Base-by-base conservation (phyloP, 148 eudicot genomes). In the Arbutus unedo region DNA sequence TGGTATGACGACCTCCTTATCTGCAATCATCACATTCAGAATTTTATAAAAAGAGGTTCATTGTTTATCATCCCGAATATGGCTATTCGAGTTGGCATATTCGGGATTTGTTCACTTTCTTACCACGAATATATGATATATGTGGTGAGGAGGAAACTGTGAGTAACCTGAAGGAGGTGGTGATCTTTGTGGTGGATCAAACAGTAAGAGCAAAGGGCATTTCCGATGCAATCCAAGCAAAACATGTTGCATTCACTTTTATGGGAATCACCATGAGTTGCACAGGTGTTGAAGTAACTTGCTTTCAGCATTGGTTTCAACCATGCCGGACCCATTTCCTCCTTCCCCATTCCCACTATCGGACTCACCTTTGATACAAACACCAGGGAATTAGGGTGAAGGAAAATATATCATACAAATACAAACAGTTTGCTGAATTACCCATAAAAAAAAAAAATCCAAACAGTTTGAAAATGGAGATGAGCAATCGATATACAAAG, bases 221-320 rank as follows among this genome's bases (percentile, higher is more conserved):
- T 81, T 55, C 87, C 87, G 77, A 77, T 60, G 82, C 93, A 91
- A 67, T 91, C 93, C 85, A 91, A 83, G 66, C 93, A 91, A 75
- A 49, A 91, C 88, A 89, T 80, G 59, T 91, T 91, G 85, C 89
- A 89, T 78, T 90, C 91, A 53, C 85, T 84, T 57, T 89, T 90
- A 67, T 79, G 85, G 31, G 85, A 84, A 77, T 81, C 75, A 0
- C 79, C 83, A 81, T 91, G 93, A 59, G 85, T 44, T 51, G 86
- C 14, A 64, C 91, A 90, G 25, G 86, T 68, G 13, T 71, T n/a
- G 85, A 86, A 88, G 83, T 86, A 90, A 45, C 64, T 82, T 8
- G 83, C 85, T 70, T 60, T 84, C 56, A 90, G 75, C 90, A 90
- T 82, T 72, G 90, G 90, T 68, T 48, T 80, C 81, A 90, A 57